phyloP scores from a whole-genome alignment of 1,284 basidiomycete genomes.

The Pseudozyma sp. region DNA sequence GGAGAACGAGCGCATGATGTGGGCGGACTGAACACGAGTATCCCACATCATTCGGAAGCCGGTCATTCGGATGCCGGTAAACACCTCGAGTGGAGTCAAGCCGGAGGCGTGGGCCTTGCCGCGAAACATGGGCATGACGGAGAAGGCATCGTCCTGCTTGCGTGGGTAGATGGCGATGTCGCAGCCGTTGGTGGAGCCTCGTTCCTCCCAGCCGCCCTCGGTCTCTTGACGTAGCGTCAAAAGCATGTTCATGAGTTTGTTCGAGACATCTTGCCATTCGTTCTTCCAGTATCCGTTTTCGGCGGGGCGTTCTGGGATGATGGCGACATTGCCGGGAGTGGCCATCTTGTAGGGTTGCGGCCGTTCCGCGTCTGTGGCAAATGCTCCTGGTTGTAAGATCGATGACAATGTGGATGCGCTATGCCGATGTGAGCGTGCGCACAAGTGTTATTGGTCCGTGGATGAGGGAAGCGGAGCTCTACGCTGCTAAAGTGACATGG shows the following conservation, averaged over 20 bases:
- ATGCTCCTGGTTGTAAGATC: background rate
- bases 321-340: constrained; percentile 27
- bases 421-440: no score
- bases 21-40: constrained; percentile 47
- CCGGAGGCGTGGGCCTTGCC: constrained; percentile 38
- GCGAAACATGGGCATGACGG: constrained; percentile 45
- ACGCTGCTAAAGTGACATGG: constrained; percentile 1
- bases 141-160: constrained; percentile 33
- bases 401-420: no score
- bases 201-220: constrained; percentile 41
- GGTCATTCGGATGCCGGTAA: constrained; percentile 50
- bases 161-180: constrained; percentile 35
- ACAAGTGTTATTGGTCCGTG: background rate
- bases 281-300: constrained; percentile 44
- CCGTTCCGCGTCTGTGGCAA: background rate
- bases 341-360: constrained; percentile 16
- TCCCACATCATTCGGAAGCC: constrained; percentile 59
- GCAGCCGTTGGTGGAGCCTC: constrained; percentile 21
- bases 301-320: constrained; percentile 48
- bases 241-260: constrained; percentile 41
- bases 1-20: constrained; percentile 46
- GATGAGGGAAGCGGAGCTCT: background rate
- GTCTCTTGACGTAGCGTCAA: constrained; percentile 37
- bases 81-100: constrained; percentile 50
- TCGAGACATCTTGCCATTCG: constrained; percentile 29